Evolutionary conservation across 768 basidiomycete genomes (phyloP).

Genomic region (Holtermannia corniformis): DNA sequence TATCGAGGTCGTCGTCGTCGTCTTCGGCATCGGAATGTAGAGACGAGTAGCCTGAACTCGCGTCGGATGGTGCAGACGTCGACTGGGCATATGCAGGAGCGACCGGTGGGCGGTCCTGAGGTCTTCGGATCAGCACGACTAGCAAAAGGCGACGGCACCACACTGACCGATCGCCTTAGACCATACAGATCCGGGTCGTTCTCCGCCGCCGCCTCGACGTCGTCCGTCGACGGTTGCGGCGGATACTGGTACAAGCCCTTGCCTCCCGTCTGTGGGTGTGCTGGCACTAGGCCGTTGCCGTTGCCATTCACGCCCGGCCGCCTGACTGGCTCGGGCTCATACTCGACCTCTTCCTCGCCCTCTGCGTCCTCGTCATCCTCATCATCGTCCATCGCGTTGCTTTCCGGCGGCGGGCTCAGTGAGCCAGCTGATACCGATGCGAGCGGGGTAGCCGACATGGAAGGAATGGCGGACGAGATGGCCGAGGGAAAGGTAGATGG

Average conservation of each 20-base stretch:
- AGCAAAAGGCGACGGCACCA: too few species aligned
- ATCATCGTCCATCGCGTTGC: constrained; percentile 11
- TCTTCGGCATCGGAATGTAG: constrained; percentile 11
- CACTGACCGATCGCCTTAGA: not conserved
- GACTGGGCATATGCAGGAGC: not conserved
- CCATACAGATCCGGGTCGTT: not conserved
- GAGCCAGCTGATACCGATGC: too few species aligned
- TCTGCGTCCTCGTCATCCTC: constrained; percentile 7
- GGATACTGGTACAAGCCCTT: not conserved
- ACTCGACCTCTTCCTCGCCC: constrained; percentile 16
- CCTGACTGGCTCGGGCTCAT: constrained; percentile 4
- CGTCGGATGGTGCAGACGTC: not conserved
- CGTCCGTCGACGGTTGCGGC: too few species aligned
- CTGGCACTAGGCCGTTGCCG: not conserved
- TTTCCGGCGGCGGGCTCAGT: not conserved
- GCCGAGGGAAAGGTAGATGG: too few species aligned
- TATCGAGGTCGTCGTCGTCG: constrained; percentile 16
- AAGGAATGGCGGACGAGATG: too few species aligned
- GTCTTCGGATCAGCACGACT: too few species aligned
- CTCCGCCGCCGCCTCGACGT: too few species aligned
- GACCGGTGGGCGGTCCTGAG: too few species aligned
- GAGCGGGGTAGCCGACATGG: too few species aligned
- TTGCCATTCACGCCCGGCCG: not conserved
- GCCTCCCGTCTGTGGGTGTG: not conserved
- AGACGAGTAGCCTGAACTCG: not conserved